phyloP scores from a whole-genome alignment of 2,329 filamentous ascomycete species.

The Zymoseptoria crescenta region DNA sequence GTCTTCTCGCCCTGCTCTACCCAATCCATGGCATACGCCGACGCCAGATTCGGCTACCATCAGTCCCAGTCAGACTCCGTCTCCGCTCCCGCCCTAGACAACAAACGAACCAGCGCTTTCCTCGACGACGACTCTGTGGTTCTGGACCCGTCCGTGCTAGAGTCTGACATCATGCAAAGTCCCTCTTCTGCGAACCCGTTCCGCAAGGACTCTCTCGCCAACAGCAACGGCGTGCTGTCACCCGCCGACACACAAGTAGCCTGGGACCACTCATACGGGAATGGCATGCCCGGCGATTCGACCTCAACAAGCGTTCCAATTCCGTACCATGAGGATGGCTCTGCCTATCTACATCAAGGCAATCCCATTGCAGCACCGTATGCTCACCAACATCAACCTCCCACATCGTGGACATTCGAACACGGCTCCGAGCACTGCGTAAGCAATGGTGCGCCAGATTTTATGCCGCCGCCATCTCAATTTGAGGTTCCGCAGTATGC shows the following conservation, averaged over 20 bases:
- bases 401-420: conserved; percentile 52
- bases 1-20: conserved; percentile 1
- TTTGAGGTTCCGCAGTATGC: conserved; percentile 29
- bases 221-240: conserved; percentile 26
- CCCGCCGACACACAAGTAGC: conserved; percentile 21
- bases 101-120: conserved; percentile 17
- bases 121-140: conserved; percentile 23
- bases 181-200: conserved; percentile 15
- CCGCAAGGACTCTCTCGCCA: conserved; percentile 29
- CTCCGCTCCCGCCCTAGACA: conserved; percentile 17
- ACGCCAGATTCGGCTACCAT: conserved; percentile 19
- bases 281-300: conserved; percentile 16
- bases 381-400: conserved; percentile 49
- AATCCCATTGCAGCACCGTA: conserved; percentile 51
- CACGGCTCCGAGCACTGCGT: conserved; percentile 64
- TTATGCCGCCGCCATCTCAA: conserved; percentile 38
- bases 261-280: conserved; percentile 25
- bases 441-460: conserved; percentile 64
- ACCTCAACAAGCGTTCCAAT: conserved; percentile 14
- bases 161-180: conserved; percentile 28
- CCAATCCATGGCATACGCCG: conserved; percentile 19
- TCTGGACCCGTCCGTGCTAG: conserved; percentile 24
- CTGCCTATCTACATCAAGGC: conserved; percentile 16
- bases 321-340: conserved; percentile 19
- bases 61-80: conserved; percentile 17